phyloP scores from a whole-genome alignment of 495 filamentous ascomycete genomes.

The Aspergillus indologenus region DNA sequence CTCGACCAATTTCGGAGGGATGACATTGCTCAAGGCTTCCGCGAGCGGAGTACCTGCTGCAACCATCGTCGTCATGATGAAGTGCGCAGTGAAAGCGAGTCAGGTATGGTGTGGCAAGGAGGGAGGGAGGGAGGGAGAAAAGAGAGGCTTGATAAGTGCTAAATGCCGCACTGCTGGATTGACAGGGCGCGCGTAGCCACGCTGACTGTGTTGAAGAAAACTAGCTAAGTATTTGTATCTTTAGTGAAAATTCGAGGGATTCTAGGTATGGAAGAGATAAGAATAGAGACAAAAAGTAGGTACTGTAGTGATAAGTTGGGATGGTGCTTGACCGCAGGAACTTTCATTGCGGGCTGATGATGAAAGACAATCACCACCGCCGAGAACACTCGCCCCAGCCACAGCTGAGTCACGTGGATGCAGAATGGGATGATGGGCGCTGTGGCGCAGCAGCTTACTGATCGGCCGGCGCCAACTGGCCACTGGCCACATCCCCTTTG shows the following conservation, averaged over 20 bases:
- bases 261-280: background rate
- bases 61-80: slow-evolving; percentile 68
- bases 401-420: background rate
- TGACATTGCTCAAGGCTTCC: slow-evolving; percentile 70
- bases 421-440: no score
- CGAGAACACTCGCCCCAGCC: background rate
- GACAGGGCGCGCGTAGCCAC: background rate
- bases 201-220: background rate
- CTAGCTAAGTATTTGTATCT: background rate
- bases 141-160: background rate
- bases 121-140: background rate
- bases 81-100: slow-evolving; percentile 1
- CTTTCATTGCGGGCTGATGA: slow-evolving; percentile 3
- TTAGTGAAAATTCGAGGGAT: no score
- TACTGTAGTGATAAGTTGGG: background rate
- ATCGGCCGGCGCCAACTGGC: no score
- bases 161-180: background rate
- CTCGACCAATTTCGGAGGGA: slow-evolving; percentile 93
- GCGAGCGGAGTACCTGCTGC: slow-evolving; percentile 73
- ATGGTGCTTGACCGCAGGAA: slow-evolving; percentile 1
- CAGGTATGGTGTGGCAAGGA: background rate
- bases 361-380: slow-evolving; percentile 5
- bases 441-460: background rate
- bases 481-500: no score
- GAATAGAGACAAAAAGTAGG: background rate